Conservation (phyloP, 2,329 filamentous ascomycete genomes). For the Trichoderma polysporum region DNA sequence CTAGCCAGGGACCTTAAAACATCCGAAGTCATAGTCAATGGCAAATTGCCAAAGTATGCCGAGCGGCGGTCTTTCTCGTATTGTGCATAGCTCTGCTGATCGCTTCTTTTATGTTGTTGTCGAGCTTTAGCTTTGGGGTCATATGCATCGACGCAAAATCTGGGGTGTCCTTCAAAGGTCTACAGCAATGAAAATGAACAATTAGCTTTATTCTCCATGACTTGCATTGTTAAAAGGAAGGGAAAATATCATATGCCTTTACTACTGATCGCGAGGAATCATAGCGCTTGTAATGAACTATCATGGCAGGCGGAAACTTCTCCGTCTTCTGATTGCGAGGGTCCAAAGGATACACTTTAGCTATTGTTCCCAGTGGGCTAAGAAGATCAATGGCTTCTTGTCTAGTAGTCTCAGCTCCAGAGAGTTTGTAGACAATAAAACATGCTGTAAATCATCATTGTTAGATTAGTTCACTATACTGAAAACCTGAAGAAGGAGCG, state of each 20-base stretch:
- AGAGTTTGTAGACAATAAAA: slow-evolving; percentile 46
- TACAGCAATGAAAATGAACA: neutral
- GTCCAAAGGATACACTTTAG: slow-evolving; percentile 27
- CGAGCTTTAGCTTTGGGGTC: slow-evolving; percentile 29
- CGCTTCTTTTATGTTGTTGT: slow-evolving; percentile 7
- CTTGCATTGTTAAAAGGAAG: neutral
- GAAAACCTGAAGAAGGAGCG: neutral
- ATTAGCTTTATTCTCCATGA: neutral
- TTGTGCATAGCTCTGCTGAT: slow-evolving; percentile 25
- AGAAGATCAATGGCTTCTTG: slow-evolving; percentile 48
- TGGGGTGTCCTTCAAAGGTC: slow-evolving; percentile 32
- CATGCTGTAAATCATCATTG: slow-evolving; percentile 40
- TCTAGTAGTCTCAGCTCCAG: slow-evolving; percentile 38
- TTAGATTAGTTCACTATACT: slow-evolving; percentile 23
- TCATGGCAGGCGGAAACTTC: slow-evolving; percentile 39
- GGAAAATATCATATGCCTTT: slow-evolving; percentile 33
- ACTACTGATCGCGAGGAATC: slow-evolving; percentile 46
- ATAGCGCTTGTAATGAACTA: slow-evolving; percentile 53
- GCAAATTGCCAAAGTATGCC: slow-evolving; percentile 49
- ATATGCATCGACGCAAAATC: slow-evolving; percentile 27
- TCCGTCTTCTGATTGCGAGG: slow-evolving; percentile 39
- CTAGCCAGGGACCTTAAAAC: slow-evolving; percentile 40
- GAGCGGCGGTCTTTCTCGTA: slow-evolving; percentile 48
- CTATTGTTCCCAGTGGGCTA: slow-evolving; percentile 44
- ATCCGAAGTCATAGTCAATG: slow-evolving; percentile 36